Conservation (phyloP, 257 asterid genomes). For the Solanum pimpinellifolium region DNA sequence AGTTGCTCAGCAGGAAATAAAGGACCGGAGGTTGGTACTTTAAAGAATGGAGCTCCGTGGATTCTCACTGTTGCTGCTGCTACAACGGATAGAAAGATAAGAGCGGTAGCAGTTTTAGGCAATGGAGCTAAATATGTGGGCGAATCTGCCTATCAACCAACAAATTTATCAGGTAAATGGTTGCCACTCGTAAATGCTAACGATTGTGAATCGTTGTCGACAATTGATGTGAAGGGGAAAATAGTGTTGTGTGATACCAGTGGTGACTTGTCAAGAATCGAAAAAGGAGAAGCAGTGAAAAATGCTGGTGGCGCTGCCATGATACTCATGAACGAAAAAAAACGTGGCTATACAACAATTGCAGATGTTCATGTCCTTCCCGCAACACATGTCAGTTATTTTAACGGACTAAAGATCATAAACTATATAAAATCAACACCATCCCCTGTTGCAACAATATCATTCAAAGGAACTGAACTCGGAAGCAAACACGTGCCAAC, state of each 20-base stretch:
- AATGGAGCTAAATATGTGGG: slow-evolving; percentile 7
- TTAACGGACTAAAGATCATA: slow-evolving; percentile 3
- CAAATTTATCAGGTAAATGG: background rate
- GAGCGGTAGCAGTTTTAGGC: slow-evolving; percentile 9
- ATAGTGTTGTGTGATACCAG: slow-evolving; percentile 14
- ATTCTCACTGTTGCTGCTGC: slow-evolving; percentile 26
- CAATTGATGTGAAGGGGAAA: slow-evolving; percentile 6
- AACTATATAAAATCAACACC: background rate
- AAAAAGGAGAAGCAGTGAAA: slow-evolving; percentile 10
- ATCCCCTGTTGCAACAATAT: background rate
- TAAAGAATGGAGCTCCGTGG: slow-evolving; percentile 17
- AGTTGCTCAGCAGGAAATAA: slow-evolving; percentile 15
- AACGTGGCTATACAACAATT: slow-evolving; percentile 5
- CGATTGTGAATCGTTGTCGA: background rate
- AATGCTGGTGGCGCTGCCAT: slow-evolving; percentile 19
- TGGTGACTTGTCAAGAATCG: background rate
- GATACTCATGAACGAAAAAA: slow-evolving; percentile 10
- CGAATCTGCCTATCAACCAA: slow-evolving; percentile 11
- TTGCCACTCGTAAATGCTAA: slow-evolving; percentile 5
- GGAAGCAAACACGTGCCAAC: background rate
- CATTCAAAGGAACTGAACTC: background rate
- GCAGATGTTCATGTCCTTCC: slow-evolving; percentile 16
- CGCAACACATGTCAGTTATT: slow-evolving; percentile 1
- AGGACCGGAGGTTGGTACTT: slow-evolving; percentile 1
- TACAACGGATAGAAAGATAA: slow-evolving; percentile 9